Evolutionary conservation across 2,329 filamentous ascomycete species (phyloP).

Genomic region (Trichoderma endophyticum): DNA sequence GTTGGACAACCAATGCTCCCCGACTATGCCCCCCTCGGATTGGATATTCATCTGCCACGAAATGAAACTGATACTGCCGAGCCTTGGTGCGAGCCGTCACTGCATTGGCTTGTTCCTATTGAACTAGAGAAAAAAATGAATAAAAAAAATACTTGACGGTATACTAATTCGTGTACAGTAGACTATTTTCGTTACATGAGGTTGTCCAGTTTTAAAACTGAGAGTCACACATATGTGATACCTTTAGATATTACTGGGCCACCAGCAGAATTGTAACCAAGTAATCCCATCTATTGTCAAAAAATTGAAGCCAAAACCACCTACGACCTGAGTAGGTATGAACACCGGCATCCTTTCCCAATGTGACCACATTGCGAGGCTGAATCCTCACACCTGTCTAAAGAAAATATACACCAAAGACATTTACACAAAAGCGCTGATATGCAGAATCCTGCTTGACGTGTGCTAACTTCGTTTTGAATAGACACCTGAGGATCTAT

Average conservation of each 20-base stretch:
- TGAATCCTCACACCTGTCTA: not conserved
- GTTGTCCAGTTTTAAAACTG: not conserved
- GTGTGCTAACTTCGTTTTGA: constrained; percentile 10
- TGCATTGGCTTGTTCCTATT: not conserved
- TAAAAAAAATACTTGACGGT: not conserved
- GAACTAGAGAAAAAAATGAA: not conserved
- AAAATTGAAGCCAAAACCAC: not conserved
- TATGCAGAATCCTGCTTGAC: not conserved
- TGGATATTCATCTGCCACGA: not conserved
- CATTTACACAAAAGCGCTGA: not conserved
- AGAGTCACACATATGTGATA: not conserved
- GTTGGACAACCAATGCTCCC: not conserved
- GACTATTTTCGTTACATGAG: not conserved
- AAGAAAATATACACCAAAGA: not conserved
- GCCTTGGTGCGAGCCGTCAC: not conserved
- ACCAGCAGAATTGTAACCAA: not conserved
- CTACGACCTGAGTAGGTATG: not conserved
- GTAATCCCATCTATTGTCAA: not conserved
- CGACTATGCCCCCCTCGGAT: not conserved
- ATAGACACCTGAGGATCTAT: constrained; percentile 11
- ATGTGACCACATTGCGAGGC: constrained; percentile 6
- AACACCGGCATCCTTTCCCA: not conserved
- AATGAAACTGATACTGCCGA: not conserved
- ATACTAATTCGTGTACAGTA: not conserved
- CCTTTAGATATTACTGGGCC: not conserved